Evolutionary conservation across 768 basidiomycete species (phyloP), one percentile per base, ranked within the genome.

Genomic region (Hericium coralloides): DNA sequence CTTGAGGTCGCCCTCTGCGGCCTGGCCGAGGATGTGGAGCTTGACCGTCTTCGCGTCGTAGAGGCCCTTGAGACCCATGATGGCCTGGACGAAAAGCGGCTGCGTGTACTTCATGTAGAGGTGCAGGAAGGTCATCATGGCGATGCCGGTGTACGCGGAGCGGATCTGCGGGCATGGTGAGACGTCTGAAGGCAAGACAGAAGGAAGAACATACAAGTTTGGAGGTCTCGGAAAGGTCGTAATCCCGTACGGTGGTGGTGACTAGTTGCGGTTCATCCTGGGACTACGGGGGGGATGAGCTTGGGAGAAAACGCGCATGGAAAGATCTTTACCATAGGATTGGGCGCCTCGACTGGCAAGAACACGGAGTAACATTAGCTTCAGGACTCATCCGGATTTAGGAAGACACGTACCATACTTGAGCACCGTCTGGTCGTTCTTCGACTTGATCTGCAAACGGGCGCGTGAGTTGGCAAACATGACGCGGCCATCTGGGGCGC

Each of bases 41-140:
- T 84, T 78, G 60, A 95, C 79, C 17, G 81, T 80, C 68, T 92
- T 92, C 57, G 89, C 85, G 66, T 98, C 95, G 70, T 88, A 91
- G 26, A 95, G 70, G 47, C 79, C 81, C 77, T 99, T 98, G 66
- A 97, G 57, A n/a, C 90, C 91, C 92, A 95, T 97, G 63, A 99
- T 80, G 12, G 82, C 82, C 70, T 98, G 95, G 62, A 98, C 88
- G 74, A 98, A 95, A 62, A 98, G 82, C 7, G 95, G 95, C 68
- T 95, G 95, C 7, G 93, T 95, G 80, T 90, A 98, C 69, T 89
- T 84, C 74, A 98, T 76, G 81, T 98, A 98, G 53, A 88, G 59
- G 75, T 99, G 95, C 76, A 98, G 84, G 78, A 94, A 87, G 58
- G 67, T 79, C 89, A 95, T 94, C 86, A 92, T 91, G 52, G 84